These are phyloP conservation scores for Penicillium odoratum DNA, from an alignment of 495 filamentous ascomycete species.

Conservation along the genomic window DNA sequence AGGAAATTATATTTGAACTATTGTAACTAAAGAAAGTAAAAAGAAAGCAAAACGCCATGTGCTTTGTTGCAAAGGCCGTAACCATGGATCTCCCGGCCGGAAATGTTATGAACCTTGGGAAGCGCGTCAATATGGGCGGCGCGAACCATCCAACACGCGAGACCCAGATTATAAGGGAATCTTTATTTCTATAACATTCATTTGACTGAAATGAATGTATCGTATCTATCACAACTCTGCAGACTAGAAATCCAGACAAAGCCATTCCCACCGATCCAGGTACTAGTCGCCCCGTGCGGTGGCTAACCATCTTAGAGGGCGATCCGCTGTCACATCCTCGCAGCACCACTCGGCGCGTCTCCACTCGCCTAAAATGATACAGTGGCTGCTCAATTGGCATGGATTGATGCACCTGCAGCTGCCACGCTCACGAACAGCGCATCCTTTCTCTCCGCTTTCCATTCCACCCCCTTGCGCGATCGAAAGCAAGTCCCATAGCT, in stretches of 20 bases:
- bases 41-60: background rate
- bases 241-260: background rate
- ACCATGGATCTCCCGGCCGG: constrained; percentile 6
- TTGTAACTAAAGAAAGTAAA: background rate
- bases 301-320: constrained; percentile 29
- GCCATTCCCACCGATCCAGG: constrained; percentile 22
- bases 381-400: constrained; percentile 28
- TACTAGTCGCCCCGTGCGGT: constrained; percentile 25
- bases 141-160: constrained; percentile 20
- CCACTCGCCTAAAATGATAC: constrained; percentile 29
- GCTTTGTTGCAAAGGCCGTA: background rate
- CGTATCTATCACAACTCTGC: background rate
- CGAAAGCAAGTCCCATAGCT: constrained; percentile 1
- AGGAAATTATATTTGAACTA: background rate
- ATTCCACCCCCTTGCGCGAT: constrained; percentile 18
- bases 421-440: constrained; percentile 45
- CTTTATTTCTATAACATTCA: background rate
- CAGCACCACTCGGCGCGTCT: constrained; percentile 29
- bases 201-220: too few relatives aligned
- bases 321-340: constrained; percentile 45
- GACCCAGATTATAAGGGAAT: background rate
- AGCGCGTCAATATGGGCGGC: constrained; percentile 1
- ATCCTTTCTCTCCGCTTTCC: constrained; percentile 15
- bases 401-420: constrained; percentile 32
- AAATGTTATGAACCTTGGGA: constrained; percentile 14